Percentiles rank a stretch among this genome's conserved stretches.
phyloP scores from a whole-genome alignment of 306 rosid species.

The Trifolium dubium region DNA sequence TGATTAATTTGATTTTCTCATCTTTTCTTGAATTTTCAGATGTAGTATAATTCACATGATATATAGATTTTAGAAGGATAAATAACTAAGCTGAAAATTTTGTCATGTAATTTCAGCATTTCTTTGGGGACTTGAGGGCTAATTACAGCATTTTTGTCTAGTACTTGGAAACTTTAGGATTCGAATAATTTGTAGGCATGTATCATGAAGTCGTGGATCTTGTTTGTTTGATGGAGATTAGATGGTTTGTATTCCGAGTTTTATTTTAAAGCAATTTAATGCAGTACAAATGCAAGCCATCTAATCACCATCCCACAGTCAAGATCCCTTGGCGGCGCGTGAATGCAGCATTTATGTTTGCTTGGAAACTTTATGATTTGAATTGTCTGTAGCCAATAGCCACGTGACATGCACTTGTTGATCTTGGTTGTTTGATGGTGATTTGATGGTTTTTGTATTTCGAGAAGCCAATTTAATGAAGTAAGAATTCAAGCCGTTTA shows the following conservation, averaged over 20 bases:
- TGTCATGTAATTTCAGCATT: background rate
- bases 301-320: background rate
- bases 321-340: background rate
- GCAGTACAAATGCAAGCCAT: background rate
- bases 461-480: background rate
- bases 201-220: background rate
- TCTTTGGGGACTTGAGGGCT: background rate
- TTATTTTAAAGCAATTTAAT: background rate
- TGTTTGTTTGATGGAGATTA: background rate
- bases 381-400: background rate
- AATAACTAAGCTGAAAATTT: background rate
- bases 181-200: too few species aligned
- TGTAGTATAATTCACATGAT: background rate
- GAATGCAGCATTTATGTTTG: background rate
- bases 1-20: too few species aligned
- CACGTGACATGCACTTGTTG: background rate
- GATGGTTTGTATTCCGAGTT: background rate
- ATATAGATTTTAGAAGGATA: background rate
- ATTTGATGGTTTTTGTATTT: background rate
- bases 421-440: background rate
- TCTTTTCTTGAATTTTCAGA: too few species aligned
- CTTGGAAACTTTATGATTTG: background rate
- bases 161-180: constrained; percentile 7
- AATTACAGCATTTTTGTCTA: constrained; percentile 3
- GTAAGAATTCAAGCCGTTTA: background rate